Evolutionary conservation across 495 filamentous ascomycete genomes (phyloP), one percentile per base, ranked within the genome.

Genomic region (Astrothelium macrocarpum): DNA sequence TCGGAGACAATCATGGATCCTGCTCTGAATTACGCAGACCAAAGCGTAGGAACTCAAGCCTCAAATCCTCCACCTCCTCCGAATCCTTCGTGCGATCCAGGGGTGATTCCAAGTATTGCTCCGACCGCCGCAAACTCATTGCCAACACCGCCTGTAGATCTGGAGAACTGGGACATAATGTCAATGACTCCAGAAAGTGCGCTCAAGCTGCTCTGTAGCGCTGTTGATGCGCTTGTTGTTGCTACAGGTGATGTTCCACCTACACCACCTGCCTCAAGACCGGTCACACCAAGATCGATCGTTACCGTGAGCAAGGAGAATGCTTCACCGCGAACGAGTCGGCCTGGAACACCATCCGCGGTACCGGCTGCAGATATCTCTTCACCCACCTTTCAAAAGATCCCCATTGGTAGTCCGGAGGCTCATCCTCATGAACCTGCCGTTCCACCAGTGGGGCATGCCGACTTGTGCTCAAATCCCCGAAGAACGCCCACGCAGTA

Each of bases 161-260:
- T 56, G 23, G 68, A 67, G 26, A 28, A 69, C 25, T 71, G 72
- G 70, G 87, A 90, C 70, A 82, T 96, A 61, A 89, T 89, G 75
- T 82, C 83, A 26, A 79, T 98, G 42, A 74, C 83, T 0, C 85
- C 91, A 0, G 79, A 85, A 31, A 83, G 83, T 0, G 93, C 93
- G n/a, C 77, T 98, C 66, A 88, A 87, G 65, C 77, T 96, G 60
- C 81, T 98, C 3, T 84, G 84, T 53, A 76, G 81, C 28, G 84
- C 86, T 31, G 77, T 97, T 63, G 88, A 95, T 66, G 79, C 82
- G 16, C 79, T 98, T 58, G 87, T 89, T 18, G 79, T 79, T 42
- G 73, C 85, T 53, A 89, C 86, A 43, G 88, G 87, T 58, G 86
- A 93, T 70, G 75, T 89, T 31, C 86, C 88, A 14, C 85, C 88